Base-by-base conservation (phyloP, 768 basidiomycete species). In the Pilatotrama ljubarskyi region DNA sequence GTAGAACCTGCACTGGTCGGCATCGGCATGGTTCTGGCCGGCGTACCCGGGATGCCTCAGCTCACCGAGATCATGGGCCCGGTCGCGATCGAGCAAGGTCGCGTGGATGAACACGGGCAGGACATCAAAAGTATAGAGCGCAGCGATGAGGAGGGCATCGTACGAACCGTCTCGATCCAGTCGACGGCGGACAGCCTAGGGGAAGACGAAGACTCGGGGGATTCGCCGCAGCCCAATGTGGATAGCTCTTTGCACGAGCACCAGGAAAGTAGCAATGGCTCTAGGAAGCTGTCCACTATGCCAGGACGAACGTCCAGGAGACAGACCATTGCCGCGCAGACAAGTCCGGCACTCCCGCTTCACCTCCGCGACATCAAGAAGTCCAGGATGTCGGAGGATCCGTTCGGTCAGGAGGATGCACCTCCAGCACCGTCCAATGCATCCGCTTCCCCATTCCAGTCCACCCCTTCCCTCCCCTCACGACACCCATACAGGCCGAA, bases 1-100 rank as follows among this genome's bases (percentile, higher is more conserved):
- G 74, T 84, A 18, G 82, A 86, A 60, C 88, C 96, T 13, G 84
- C 88, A 0, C 63, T 98, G 29, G 85, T 96, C 40, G 97, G 97
- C 5, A 82, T 98, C 57, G 90, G 93, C 38, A 79, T 91, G 57
- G 73, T 96, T 14, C 73, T 94, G 29, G 93, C 93, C 14, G 89
- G 90, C 29, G 78, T 77, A 25, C 87, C 90, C 3, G 93, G 80
- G 7, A 81, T 97, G 81, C 94, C 93, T 1, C 70, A 73, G 20
- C 76, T 98, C 29, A 84, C 87, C 0, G 79, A 84, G n/a, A 74
- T 85, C 3, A 84, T 89, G 71, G 95, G 95, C 5, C 76, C 89
- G 61, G 88, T 96, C 50, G 91, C 93, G 2, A 76, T 98, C 50
- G 93, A 93, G 64, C 96, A 98, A 75, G 95, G 95, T 1, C 81